phyloP scores from a whole-genome alignment of 1,284 basidiomycete species.

The Gymnopus androsaceus region DNA sequence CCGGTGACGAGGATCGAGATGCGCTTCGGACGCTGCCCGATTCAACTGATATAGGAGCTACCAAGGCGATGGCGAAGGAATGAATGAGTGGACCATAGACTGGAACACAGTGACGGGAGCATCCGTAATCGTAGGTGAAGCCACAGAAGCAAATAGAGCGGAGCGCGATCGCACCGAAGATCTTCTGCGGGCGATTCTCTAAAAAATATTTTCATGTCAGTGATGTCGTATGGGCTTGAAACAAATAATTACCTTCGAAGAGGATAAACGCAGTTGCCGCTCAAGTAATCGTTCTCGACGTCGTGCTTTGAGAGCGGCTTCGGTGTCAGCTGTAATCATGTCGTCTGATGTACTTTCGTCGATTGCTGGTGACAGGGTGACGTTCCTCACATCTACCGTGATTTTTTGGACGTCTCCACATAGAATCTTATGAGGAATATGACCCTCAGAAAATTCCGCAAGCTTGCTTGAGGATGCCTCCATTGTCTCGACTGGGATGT shows the following conservation, averaged over 20 bases:
- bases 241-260: constrained; percentile 15
- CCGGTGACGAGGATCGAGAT: background rate
- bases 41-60: background rate
- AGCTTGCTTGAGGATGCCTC: background rate
- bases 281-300: constrained; percentile 17
- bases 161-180: background rate
- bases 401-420: constrained; percentile 13
- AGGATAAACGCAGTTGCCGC: constrained; percentile 18
- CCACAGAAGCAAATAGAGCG: background rate
- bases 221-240: background rate
- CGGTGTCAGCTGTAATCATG: background rate
- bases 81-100: background rate
- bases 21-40: background rate
- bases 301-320: constrained; percentile 14
- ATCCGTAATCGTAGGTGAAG: background rate
- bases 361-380: constrained; percentile 6
- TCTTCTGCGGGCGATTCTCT: constrained; percentile 15
- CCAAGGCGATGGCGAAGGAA: background rate
- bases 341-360: constrained; percentile 12
- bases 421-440: background rate
- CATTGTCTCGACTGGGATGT: no score
- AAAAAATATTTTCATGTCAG: constrained; percentile 3
- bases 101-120: background rate
- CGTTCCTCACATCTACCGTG: constrained; percentile 11
- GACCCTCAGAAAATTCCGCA: background rate